Base-by-base conservation (phyloP, 2,329 filamentous ascomycete species). In the Cercospora sesami region DNA sequence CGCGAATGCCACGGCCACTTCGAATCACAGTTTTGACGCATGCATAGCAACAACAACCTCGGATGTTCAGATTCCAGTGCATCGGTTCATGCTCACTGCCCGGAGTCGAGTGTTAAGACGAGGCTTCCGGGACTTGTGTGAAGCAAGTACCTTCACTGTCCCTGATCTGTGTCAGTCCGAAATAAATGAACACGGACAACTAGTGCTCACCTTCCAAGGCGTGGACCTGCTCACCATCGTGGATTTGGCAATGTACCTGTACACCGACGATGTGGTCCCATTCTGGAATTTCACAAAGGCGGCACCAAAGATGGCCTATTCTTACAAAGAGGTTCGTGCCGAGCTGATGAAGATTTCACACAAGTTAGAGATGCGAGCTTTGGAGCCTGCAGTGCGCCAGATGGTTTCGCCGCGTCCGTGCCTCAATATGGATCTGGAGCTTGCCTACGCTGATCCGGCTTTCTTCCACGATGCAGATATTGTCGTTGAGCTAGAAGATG, bases 311-410 rank as follows among this genome's bases (percentile, higher is more conserved):
- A 82, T 90, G 76, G 90, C 91, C 0, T 86, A 87, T 73, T 86
- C 91, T 48, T 96, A 93, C 77, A 90, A 93, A 26, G 89, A 94
- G 74, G 85, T 96, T 18, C 89, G 94, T 21, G 86, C 84, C 0
- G 94, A 98, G 76, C 82, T 98, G n/a, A 95, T 97, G 90, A 94
- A 89, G 71, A 74, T 94, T n/a, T 90, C 92, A 9, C 87, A 87
- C 1, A 86, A 86, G 65, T 83, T 98, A 1, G 87, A 90, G 14
- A 84, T 98, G 78, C 79, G 81, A 16, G 87, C 86, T 33, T 83
- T 98, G 4, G 94, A 97, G 79, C 85, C 89, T 51, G 90, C 92
- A 18, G 91, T 91, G 0, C 89, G 93, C 59, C 82, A 92, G 39
- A 93, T 96, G 86, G 86, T 86, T 5, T 83, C 86, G 39, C 87